These are phyloP conservation scores for Fomitopsis palustris DNA, from an alignment of 1,284 basidiomycete species.

Conservation along the genomic window DNA sequence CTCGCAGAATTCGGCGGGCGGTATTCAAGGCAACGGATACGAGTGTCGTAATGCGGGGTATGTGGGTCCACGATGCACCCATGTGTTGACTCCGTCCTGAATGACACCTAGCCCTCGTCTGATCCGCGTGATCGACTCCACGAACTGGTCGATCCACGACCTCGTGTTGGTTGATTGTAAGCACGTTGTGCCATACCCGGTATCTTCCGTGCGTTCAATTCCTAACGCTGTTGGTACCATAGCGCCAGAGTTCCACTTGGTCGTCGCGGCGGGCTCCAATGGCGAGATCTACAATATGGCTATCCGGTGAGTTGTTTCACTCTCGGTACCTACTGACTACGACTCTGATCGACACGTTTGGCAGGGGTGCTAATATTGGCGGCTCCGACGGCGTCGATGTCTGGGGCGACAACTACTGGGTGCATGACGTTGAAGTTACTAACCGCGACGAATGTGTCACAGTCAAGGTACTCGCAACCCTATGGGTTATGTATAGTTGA, in stretches of 20 bases:
- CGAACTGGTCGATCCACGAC: conserved; percentile 34
- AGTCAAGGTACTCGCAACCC: conserved; percentile 21
- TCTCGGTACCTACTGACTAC: not conserved
- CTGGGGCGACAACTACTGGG: conserved; percentile 33
- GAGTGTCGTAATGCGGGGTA: conserved; percentile 32
- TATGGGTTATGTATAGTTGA: not conserved
- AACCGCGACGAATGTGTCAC: conserved; percentile 38
- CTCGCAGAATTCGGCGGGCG: conserved; percentile 33
- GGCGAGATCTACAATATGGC: no score
- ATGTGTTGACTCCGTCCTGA: not conserved
- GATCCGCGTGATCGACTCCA: conserved; percentile 30
- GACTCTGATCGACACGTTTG: not conserved
- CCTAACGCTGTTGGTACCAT: not conserved
- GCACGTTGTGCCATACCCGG: conserved; percentile 1
- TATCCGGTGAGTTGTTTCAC: no score
- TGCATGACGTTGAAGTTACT: conserved; percentile 35
- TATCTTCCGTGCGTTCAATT: not conserved
- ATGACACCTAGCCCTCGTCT: conserved; percentile 25
- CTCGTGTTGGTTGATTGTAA: conserved; percentile 34
- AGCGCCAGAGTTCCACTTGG: no score
- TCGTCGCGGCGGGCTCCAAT: no score
- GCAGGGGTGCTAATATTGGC: conserved; percentile 26
- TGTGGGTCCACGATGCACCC: not conserved
- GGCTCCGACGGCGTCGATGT: conserved; percentile 36
- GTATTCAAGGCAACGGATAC: conserved; percentile 32